Conservation (phyloP, 345 rosid genomes). For the Eucalyptus regnans region DNA sequence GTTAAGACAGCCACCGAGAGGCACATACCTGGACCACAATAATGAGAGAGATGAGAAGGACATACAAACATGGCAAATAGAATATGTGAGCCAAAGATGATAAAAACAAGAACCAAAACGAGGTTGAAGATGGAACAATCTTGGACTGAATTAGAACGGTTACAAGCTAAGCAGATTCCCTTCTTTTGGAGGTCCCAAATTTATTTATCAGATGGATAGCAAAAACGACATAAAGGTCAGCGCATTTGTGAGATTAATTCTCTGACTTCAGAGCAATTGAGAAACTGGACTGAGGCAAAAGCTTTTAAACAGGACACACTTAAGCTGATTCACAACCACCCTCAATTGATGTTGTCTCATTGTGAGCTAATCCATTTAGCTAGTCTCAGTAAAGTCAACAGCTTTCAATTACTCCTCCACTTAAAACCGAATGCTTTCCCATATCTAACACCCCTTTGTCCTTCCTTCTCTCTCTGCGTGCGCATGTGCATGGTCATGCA, state of each 20-base stretch:
- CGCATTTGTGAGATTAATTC: neutral
- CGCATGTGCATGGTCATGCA: neutral
- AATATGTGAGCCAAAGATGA: neutral
- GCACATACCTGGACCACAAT: conserved; percentile 42
- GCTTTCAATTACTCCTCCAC: neutral
- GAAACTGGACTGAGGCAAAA: neutral
- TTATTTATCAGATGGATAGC: neutral
- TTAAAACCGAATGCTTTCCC: neutral
- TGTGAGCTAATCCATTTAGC: neutral
- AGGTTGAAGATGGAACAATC: neutral
- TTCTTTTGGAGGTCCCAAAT: neutral
- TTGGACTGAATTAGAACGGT: neutral
- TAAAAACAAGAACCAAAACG: neutral
- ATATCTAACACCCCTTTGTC: neutral
- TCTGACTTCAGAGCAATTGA: neutral
- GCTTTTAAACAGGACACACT: neutral
- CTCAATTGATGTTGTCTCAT: neutral
- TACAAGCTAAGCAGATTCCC: neutral
- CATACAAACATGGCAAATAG: neutral
- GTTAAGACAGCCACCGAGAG: conserved; percentile 53
- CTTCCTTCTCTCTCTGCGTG: neutral
- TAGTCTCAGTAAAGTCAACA: neutral
- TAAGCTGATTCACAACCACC: neutral
- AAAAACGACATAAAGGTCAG: neutral
- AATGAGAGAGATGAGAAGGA: neutral